Conservation (phyloP, 345 rosid genomes). For the Salix caprea region DNA sequence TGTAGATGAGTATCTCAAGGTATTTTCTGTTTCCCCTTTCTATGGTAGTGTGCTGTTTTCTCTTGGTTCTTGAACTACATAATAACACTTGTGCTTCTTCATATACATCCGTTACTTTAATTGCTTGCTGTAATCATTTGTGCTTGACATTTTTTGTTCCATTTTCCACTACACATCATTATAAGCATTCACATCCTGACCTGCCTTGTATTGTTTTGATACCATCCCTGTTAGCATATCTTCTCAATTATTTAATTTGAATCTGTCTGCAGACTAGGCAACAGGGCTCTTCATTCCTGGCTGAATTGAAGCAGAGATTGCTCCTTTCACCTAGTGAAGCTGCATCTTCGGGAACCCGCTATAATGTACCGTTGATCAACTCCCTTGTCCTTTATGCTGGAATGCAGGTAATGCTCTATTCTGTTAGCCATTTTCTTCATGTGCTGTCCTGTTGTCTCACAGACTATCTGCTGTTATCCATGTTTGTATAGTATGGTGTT, state of each 20-base stretch:
- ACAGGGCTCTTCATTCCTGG: constrained; percentile 63
- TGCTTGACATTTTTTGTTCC: not conserved
- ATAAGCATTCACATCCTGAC: not conserved
- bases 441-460: not conserved
- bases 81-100: not conserved
- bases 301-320: constrained; percentile 78
- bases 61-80: not conserved
- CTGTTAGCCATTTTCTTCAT: not conserved
- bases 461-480: no score
- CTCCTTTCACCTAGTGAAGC: constrained; percentile 72
- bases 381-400: constrained; percentile 97
- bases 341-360: constrained; percentile 78
- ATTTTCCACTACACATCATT: no score
- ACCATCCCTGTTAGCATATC: not conserved
- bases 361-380: constrained; percentile 85
- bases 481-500: not conserved
- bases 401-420: constrained; percentile 72
- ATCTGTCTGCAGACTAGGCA: constrained; percentile 56
- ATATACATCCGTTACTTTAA: not conserved
- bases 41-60: not conserved
- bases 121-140: not conserved
- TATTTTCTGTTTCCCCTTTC: constrained; percentile 7
- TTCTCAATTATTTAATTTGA: not conserved
- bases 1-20: constrained; percentile 94
- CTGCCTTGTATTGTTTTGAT: not conserved